phyloP scores from a whole-genome alignment of 2,329 filamentous ascomycete species.

The Remersonia thermophila region DNA sequence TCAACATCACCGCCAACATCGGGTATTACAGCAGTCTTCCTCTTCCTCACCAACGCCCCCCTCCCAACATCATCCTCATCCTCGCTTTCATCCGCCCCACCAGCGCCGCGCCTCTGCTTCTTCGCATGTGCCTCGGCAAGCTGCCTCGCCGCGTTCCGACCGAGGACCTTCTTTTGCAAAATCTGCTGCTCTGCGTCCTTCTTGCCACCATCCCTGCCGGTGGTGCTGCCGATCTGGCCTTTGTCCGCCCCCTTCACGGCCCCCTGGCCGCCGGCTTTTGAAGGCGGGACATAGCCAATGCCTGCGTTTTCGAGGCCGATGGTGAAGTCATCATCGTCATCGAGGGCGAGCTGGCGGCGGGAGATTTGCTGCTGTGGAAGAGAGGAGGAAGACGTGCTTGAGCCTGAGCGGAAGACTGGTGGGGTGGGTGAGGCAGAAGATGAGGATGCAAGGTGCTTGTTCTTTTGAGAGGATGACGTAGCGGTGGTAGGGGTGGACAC shows the following conservation, averaged over 20 bases:
- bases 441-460: conserved; percentile 2
- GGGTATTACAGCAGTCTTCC: conserved; percentile 8
- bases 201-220: conserved; percentile 8
- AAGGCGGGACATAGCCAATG: conserved; percentile 29
- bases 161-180: conserved; percentile 13
- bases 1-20: no score
- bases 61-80: conserved; percentile 23
- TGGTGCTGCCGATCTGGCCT: conserved; percentile 1
- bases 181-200: conserved; percentile 16
- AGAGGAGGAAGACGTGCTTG: no score
- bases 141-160: conserved; percentile 21
- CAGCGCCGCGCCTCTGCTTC: conserved; percentile 3
- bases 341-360: not conserved
- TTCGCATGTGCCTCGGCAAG: conserved; percentile 14
- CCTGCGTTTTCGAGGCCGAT: conserved; percentile 26
- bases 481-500: conserved; percentile 3
- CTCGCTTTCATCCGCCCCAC: conserved; percentile 15
- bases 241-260: no score
- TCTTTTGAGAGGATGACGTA: not conserved
- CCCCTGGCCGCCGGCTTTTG: no score
- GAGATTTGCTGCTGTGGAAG: not conserved
- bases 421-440: conserved; percentile 1
- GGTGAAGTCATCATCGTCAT: conserved; percentile 9
- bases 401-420: not conserved
- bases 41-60: conserved; percentile 18